Evolutionary conservation across 2,329 filamentous ascomycete genomes (phyloP).

Genomic region (Cladosporium colombiae): DNA sequence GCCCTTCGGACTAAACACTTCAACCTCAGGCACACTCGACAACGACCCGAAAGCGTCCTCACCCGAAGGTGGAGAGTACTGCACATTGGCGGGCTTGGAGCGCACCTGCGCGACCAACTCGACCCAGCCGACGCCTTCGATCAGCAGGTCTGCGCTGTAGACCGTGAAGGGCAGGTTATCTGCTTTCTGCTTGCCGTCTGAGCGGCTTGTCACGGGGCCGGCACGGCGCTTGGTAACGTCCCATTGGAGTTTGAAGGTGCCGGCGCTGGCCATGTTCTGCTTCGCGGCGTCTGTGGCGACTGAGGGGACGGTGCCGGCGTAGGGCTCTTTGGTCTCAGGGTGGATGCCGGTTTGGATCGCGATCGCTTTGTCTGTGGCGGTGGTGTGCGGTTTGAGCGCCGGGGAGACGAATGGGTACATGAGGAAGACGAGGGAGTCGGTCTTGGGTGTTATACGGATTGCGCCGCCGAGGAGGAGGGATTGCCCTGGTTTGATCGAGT

Average conservation of each 20-base stretch:
- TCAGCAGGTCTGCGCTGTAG: constrained; percentile 77
- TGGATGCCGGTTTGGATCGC: constrained; percentile 61
- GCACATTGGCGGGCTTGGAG: constrained; percentile 23
- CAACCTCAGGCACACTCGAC: constrained; percentile 61
- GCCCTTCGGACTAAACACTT: constrained; percentile 85
- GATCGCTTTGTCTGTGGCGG: constrained; percentile 76
- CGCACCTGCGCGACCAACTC: constrained; percentile 84
- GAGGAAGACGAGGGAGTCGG: constrained; percentile 66
- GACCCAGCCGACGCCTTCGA: constrained; percentile 92
- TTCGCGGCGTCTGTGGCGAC: constrained; percentile 53
- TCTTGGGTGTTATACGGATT: constrained; percentile 79
- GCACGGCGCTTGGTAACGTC: constrained; percentile 81
- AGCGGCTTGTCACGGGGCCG: constrained; percentile 66
- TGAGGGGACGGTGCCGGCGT: constrained; percentile 58
- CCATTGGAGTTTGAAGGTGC: constrained; percentile 71
- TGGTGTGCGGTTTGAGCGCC: constrained; percentile 68
- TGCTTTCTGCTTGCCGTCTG: constrained; percentile 63
- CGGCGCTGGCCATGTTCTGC: constrained; percentile 59
- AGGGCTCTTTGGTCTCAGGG: constrained; percentile 51
- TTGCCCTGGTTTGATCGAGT: constrained; percentile 71
- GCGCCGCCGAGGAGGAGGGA: constrained; percentile 80
- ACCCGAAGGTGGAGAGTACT: background rate
- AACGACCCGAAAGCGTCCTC: constrained; percentile 27
- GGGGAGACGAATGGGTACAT: constrained; percentile 81
- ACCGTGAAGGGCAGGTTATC: constrained; percentile 77